Percentiles rank a stretch among this genome's conserved stretches.
These are phyloP conservation scores for Phylloporus sp. DNA, from an alignment of 768 basidiomycete genomes.

Conservation along the genomic window DNA sequence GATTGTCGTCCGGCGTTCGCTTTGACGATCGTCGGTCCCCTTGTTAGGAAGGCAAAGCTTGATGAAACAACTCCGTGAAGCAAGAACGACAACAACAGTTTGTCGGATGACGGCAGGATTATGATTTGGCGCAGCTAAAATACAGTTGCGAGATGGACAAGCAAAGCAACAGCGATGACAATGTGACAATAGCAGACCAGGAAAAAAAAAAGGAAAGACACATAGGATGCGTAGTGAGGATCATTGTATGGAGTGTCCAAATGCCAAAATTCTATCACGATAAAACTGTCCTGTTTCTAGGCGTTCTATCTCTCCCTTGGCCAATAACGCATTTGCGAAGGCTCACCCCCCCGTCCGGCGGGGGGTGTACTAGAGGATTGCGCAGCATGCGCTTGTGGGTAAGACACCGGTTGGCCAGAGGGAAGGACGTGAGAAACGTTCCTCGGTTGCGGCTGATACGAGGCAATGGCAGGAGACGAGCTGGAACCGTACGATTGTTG, in stretches of 20 bases:
- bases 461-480: conserved; percentile 11
- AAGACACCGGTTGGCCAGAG: conserved; percentile 24
- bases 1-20: conserved; percentile 10
- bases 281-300: conserved; percentile 7
- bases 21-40: conserved; percentile 13
- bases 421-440: conserved; percentile 12
- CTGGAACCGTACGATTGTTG: conserved; percentile 24
- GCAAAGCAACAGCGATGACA: conserved; percentile 4
- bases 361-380: conserved; percentile 23
- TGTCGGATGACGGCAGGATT: conserved; percentile 12
- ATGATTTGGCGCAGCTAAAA: conserved; percentile 5
- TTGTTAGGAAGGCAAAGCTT: conserved; percentile 15
- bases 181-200: conserved; percentile 8
- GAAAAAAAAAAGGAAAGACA: not conserved
- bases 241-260: conserved; percentile 8
- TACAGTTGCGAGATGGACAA: conserved; percentile 17
- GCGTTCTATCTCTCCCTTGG: conserved; percentile 16
- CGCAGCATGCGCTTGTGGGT: conserved; percentile 25
- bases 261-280: conserved; percentile 15
- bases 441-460: conserved; percentile 29
- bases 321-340: conserved; percentile 30
- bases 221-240: conserved; percentile 2
- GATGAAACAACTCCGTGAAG: conserved; percentile 21
- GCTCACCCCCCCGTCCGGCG: conserved; percentile 23
- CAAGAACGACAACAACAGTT: not conserved